phyloP scores from a whole-genome alignment of 352 stramenopile genomes.

The Globisporangium middletonii region DNA sequence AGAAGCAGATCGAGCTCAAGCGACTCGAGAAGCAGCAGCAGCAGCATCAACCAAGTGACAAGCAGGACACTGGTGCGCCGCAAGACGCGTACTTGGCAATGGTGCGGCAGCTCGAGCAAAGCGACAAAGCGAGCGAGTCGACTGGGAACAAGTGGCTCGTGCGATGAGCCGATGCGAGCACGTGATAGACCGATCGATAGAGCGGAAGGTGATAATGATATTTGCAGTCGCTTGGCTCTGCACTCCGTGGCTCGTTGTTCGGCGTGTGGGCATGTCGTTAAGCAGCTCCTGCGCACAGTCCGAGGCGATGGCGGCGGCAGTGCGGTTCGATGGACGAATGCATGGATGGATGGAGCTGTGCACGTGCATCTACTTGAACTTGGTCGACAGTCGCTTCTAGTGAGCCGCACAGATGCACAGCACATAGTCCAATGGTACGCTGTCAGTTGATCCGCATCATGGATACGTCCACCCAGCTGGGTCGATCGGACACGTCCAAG shows the following conservation, averaged over 20 bases:
- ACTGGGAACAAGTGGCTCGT: constrained; percentile 68
- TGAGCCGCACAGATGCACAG: constrained; percentile 10
- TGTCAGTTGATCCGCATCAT: not conserved
- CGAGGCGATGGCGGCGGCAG: not conserved
- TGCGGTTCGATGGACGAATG: too few species aligned
- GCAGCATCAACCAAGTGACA: not conserved
- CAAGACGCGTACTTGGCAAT: constrained; percentile 39
- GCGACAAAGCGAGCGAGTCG: constrained; percentile 41
- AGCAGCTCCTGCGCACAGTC: not conserved
- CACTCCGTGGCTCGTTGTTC: too few species aligned
- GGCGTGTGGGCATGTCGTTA: not conserved
- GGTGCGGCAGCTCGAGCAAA: constrained; percentile 56
- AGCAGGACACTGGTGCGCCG: constrained; percentile 9
- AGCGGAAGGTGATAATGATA: not conserved
- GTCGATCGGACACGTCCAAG: too few species aligned
- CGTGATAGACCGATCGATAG: not conserved
- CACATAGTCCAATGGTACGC: not conserved
- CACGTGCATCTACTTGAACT: constrained; percentile 12
- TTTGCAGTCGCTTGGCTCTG: not conserved
- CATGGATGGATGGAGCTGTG: not conserved
- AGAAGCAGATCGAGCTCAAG: constrained; percentile 39
- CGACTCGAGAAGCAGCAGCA: constrained; percentile 10
- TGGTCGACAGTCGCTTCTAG: constrained; percentile 40
- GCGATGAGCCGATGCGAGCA: constrained; percentile 19
- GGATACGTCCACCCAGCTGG: not conserved